A percentile compares a stretch with the other conserved stretches of the same genome.
phyloP scores from a whole-genome alignment of 768 basidiomycete species.

The Phylloporus rhodoxanthus region DNA sequence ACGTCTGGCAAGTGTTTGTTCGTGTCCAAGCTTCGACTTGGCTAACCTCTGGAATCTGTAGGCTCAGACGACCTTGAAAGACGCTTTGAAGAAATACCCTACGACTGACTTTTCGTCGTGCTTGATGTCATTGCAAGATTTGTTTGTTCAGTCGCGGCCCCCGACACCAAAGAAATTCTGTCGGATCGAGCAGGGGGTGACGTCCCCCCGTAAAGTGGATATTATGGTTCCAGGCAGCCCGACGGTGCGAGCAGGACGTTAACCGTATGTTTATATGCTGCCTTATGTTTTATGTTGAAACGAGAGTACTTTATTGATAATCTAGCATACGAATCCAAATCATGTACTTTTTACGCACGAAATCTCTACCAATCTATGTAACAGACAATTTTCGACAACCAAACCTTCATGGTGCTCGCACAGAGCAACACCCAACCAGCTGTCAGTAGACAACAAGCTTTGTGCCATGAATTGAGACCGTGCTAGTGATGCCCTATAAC shows the following conservation, averaged over 20 bases:
- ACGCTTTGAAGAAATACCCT: conserved; percentile 4
- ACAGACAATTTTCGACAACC: no score
- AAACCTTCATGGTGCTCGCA: no score
- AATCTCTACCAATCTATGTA: background rate
- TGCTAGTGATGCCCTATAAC: no score
- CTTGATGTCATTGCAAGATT: conserved; percentile 14
- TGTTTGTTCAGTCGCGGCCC: conserved; percentile 17
- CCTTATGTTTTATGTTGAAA: conserved; percentile 6
- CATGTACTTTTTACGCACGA: conserved; percentile 1
- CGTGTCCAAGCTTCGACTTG: background rate
- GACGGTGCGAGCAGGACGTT: conserved; percentile 15
- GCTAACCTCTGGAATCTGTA: conserved; percentile 8
- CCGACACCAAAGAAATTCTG: conserved; percentile 8
- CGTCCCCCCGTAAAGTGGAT: conserved; percentile 8
- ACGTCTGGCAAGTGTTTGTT: conserved; percentile 16
- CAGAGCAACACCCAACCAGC: no score
- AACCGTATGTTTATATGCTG: conserved; percentile 10
- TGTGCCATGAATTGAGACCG: no score
- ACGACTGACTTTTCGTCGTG: conserved; percentile 14
- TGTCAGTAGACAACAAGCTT: no score
- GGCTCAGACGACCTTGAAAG: conserved; percentile 16
- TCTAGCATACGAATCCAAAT: conserved; percentile 5
- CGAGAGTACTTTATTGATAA: conserved; percentile 9
- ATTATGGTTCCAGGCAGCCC: conserved; percentile 20
- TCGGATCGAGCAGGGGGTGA: background rate